phyloP scores from a whole-genome alignment of 208 protist species.

The Acanthamoeba royreba region DNA sequence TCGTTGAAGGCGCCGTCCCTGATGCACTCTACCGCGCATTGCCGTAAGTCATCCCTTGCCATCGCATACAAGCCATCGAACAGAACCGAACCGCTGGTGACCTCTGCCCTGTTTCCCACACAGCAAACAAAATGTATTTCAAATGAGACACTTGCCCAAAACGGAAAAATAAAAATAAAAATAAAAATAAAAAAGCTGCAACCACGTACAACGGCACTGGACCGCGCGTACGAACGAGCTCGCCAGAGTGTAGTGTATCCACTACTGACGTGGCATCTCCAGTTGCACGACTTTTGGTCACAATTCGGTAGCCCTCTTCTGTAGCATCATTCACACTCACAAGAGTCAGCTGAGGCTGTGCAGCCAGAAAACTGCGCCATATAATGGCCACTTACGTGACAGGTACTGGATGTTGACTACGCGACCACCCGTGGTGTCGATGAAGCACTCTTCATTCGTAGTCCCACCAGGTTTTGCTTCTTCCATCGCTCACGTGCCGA shows the following conservation, averaged over 20 bases:
- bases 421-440: neutral
- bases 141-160: too few relatives aligned
- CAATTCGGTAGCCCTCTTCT: too few relatives aligned
- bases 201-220: neutral
- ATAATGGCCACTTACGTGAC: neutral
- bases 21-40: neutral
- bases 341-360: neutral
- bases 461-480: too few relatives aligned
- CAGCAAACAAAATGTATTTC: neutral
- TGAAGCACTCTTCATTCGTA: too few relatives aligned
- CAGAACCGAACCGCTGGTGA: neutral
- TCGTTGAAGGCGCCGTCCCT: neutral
- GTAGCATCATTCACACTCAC: too few relatives aligned
- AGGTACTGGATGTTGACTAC: neutral
- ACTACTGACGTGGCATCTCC: too few relatives aligned
- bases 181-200: neutral
- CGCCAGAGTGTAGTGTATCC: neutral
- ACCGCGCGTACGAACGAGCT: neutral
- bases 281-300: too few relatives aligned
- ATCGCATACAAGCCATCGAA: neutral
- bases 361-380: neutral
- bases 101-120: neutral
- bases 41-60: neutral
- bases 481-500: too few relatives aligned
- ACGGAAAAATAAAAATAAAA: neutral